phyloP scores from a whole-genome alignment of 2,329 filamentous ascomycete genomes.

The Colletotrichum plurivorum region DNA sequence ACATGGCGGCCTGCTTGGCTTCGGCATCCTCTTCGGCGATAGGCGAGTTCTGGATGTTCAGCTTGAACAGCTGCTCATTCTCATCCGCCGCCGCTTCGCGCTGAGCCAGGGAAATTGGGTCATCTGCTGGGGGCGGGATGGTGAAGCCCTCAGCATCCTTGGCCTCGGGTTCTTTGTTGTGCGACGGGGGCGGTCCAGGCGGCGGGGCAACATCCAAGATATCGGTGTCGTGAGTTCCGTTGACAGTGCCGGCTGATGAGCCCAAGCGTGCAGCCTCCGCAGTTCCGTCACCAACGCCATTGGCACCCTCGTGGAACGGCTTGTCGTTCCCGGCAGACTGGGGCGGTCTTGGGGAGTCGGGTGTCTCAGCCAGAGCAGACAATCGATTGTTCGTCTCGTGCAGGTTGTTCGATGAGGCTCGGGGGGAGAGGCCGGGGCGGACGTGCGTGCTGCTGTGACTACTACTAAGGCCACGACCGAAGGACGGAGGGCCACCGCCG shows the following conservation, averaged over 20 bases:
- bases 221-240: constrained; percentile 63
- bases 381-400: constrained; percentile 67
- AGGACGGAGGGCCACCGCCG: constrained; percentile 56
- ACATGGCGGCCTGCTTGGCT: constrained; percentile 80
- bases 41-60: constrained; percentile 84
- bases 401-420: constrained; percentile 72
- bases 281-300: constrained; percentile 58
- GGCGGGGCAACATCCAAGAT: constrained; percentile 67
- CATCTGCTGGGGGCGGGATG: constrained; percentile 74
- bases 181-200: constrained; percentile 64
- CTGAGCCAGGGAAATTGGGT: constrained; percentile 81
- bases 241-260: constrained; percentile 55
- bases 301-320: constrained; percentile 60
- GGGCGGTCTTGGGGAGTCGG: constrained; percentile 54
- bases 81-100: constrained; percentile 75
- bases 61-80: constrained; percentile 78
- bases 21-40: constrained; percentile 84
- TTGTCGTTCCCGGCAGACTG: constrained; percentile 45
- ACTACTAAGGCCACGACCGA: constrained; percentile 73
- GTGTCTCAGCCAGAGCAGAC: constrained; percentile 71
- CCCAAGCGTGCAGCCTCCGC: constrained; percentile 49
- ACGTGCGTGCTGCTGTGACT: constrained; percentile 68
- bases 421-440: constrained; percentile 64
- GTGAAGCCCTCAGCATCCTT: constrained; percentile 85
- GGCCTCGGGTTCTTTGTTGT: constrained; percentile 53